Evolutionary conservation across 495 filamentous ascomycete species (phyloP).

Genomic region (Geopyxis carbonaria): DNA sequence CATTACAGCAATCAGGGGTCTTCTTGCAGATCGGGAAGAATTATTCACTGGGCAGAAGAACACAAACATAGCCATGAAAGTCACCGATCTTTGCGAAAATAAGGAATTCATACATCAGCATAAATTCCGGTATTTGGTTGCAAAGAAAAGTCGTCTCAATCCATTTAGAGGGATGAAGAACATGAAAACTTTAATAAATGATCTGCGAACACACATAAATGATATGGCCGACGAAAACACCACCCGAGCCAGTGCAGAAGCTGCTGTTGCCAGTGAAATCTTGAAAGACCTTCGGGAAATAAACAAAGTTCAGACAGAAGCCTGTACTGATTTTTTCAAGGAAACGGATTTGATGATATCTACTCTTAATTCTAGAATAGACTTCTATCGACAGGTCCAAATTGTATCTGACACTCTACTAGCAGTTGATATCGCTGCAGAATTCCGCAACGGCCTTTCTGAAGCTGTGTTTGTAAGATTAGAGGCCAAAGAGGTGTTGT

Average conservation of each 20-base stretch:
- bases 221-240: no score
- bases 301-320: conserved; percentile 47
- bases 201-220: conserved; percentile 53
- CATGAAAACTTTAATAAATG: conserved; percentile 31
- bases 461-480: conserved; percentile 15
- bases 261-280: no score
- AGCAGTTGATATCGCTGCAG: conserved; percentile 45
- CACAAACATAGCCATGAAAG: no score
- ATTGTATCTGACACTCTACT: conserved; percentile 70
- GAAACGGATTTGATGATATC: no score
- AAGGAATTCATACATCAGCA: conserved; percentile 52
- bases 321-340: conserved; percentile 31
- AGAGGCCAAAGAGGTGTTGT: conserved; percentile 31
- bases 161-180: neutral
- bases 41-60: no score
- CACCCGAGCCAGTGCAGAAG: no score
- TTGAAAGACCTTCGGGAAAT: conserved; percentile 43
- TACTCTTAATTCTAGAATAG: conserved; percentile 63
- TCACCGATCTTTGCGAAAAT: conserved; percentile 60
- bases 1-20: conserved; percentile 53
- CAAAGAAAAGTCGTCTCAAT: conserved; percentile 6
- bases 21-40: conserved; percentile 62
- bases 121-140: conserved; percentile 45
- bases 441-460: conserved; percentile 13
- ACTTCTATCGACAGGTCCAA: conserved; percentile 81